Percentiles rank a stretch among this genome's conserved stretches.
Conservation (phyloP, 169 alveolate species). For the Plasmodium relictum region DNA sequence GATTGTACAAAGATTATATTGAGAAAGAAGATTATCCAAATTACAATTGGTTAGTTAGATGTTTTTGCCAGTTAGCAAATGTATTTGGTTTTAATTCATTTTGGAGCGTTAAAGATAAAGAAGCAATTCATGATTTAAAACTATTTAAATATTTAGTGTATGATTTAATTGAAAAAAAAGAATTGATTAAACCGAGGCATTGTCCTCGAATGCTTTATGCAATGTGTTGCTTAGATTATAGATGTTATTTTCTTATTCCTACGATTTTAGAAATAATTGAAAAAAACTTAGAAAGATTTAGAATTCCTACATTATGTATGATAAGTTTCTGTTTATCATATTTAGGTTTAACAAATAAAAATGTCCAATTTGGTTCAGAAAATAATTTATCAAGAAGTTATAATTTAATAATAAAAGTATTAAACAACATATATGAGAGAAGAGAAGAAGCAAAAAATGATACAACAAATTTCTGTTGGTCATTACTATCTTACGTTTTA, state of each 20-base stretch:
- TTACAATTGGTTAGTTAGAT: conserved; percentile 89
- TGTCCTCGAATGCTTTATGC: conserved; percentile 89
- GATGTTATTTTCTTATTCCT: conserved; percentile 88
- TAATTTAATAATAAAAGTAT: conserved; percentile 34
- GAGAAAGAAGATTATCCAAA: conserved; percentile 88
- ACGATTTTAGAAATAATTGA: conserved; percentile 82
- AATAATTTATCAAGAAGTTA: conserved; percentile 51
- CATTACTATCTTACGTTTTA: conserved; percentile 80
- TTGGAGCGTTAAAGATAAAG: conserved; percentile 87
- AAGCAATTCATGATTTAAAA: conserved; percentile 84
- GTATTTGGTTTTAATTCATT: conserved; percentile 90
- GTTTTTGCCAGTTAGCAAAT: conserved; percentile 90
- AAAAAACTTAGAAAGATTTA: conserved; percentile 77
- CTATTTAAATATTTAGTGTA: conserved; percentile 86
- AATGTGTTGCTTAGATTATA: conserved; percentile 88
- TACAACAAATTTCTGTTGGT: conserved; percentile 85
- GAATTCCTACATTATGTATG: conserved; percentile 84
- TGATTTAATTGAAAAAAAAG: conserved; percentile 86
- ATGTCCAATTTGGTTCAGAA: conserved; percentile 70
- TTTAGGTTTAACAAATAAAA: conserved; percentile 83
- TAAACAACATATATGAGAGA: conserved; percentile 31
- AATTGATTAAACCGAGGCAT: conserved; percentile 82
- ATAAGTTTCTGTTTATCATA: conserved; percentile 80
- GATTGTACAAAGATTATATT: conserved; percentile 88
- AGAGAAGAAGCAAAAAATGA: conserved; percentile 77